Evolutionary conservation across 2,329 filamentous ascomycete genomes (phyloP), one percentile per base, ranked within the genome.

Genomic region (Microcyclospora pomicola): DNA sequence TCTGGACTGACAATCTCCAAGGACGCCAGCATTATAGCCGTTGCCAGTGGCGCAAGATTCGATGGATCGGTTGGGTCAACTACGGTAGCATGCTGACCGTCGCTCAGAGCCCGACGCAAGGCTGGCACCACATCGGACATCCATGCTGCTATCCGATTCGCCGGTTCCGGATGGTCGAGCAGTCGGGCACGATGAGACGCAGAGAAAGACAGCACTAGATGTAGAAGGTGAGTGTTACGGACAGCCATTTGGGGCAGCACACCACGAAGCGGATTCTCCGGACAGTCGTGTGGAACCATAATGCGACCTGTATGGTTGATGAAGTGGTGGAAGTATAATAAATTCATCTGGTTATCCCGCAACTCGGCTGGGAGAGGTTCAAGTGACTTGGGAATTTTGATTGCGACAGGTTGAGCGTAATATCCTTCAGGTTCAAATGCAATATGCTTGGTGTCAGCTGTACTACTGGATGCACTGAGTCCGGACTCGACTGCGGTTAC

Each of bases 21-120:
- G 1, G 82, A 87, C 1, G 82, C 75, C 33, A 92, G 71, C 80
- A 91, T 86, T 44, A 92, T 86, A 6, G 83, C 80, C 0, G 82
- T 84, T 0, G 83, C 82, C 2, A 92, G 67, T 38, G 80, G 82
- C 12, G 75, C 73, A 47, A 85, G 77, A 1, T 80, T 79, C 9
- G 85, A 75, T 31, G 75, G 72, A 43, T 72, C 67, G 30, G 68
- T 66, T 0, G 71, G 46, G 31, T 56, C 55, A 2, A 42, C 34
- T 5, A 39, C 30, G 12, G 43, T 45, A 10, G 49, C 49, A 4
- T 47, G 48, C 2, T 47, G 42, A 1, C 50, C 50, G 24, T 54
- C 51, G 34, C 42, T 43, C 4, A 91, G 66, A 1, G 81, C 77
- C 42, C 72, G 61, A 19, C 82, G 73, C 14, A 92, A 68, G 12